Base-by-base conservation (phyloP, 2,329 filamentous ascomycete genomes). In the Xylaria sp. region DNA sequence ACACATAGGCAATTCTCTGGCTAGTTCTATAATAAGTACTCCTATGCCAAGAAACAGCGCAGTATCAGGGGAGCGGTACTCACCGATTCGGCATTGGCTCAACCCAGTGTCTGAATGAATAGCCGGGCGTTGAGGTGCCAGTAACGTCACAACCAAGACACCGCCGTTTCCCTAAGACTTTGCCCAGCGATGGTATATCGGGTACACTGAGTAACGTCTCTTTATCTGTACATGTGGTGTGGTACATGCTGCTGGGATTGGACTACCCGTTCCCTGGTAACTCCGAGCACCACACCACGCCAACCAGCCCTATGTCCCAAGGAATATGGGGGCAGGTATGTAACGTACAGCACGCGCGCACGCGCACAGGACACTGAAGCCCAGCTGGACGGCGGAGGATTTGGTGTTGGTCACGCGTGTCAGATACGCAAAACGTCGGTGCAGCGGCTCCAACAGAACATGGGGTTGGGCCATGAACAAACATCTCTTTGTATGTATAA, bases 221-320 rank as follows among this genome's bases (percentile, higher is more conserved):
- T 50, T 52, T 47, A 51, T 50, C 49, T 46, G 42, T 16, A 13
- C 49, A 56, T 56, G 52, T 59, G 50, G 55, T 56, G 56, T 59
- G 50, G 55, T 50, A 56, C 58, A 54, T 50, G n/a, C n/a, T n/a
- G n/a, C n/a, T 34, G 19, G 55, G 55, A 59, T 59, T 61, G 56
- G 52, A 42, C 45, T 45, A 29, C 54, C 56, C 52, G 43, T 41
- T 45, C 47, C 54, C 52, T 50, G 56, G 56, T 56, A 58, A 48
- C n/a, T 45, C 58, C 50, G 19, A 52, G 54, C 50, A 52, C 18
- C 39, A 46, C 39, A 53, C 46, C 44, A 39, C 42, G 56, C 59
- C 53, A 50, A 50, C 58, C 55, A 61, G 58, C 58, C 58, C 58
- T 61, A 61, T 59, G 58, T 51, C 50, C 52, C 50, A 26, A 48